These are phyloP conservation scores for Pythium dissimile DNA, from an alignment of 352 stramenopile genomes.

Conservation along the genomic window DNA sequence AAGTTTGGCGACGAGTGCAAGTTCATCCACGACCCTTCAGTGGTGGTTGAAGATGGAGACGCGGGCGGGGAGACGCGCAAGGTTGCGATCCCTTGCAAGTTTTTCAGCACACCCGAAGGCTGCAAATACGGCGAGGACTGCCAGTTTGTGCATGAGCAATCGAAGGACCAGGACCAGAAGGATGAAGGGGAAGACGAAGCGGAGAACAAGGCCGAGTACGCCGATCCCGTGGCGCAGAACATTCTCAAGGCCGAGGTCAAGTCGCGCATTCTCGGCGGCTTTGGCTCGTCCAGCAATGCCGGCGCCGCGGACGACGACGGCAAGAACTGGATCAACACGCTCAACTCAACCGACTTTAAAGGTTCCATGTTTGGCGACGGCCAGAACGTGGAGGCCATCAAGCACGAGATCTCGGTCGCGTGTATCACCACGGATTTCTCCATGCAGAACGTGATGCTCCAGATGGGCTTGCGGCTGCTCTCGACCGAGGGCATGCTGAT, in stretches of 20 bases:
- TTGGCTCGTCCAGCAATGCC: slow-evolving; percentile 73
- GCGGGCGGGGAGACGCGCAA: slow-evolving; percentile 34
- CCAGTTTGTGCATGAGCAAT: slow-evolving; percentile 64
- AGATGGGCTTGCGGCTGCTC: slow-evolving; percentile 81
- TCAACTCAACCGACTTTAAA: slow-evolving; percentile 62
- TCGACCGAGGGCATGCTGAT: slow-evolving; percentile 85
- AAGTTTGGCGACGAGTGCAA: slow-evolving; percentile 79
- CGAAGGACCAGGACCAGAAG: slow-evolving; percentile 21
- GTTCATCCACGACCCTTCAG: slow-evolving; percentile 69
- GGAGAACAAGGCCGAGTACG: slow-evolving; percentile 20
- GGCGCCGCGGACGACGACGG: slow-evolving; percentile 78
- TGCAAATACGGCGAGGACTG: slow-evolving; percentile 74
- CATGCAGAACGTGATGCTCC: slow-evolving; percentile 90
- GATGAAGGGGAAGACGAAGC: slow-evolving; percentile 21
- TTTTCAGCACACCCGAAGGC: slow-evolving; percentile 69
- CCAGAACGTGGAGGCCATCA: slow-evolving; percentile 60
- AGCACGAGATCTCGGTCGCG: slow-evolving; percentile 45
- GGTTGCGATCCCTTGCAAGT: slow-evolving; percentile 70
- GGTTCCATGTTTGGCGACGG: slow-evolving; percentile 73
- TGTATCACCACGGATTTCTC: slow-evolving; percentile 89
- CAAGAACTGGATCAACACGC: slow-evolving; percentile 83
- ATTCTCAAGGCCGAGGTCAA: slow-evolving; percentile 82
- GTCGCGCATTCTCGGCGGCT: slow-evolving; percentile 83
- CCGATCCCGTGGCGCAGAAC: slow-evolving; percentile 37
- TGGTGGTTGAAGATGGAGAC: slow-evolving; percentile 14